These are phyloP conservation scores for Ilex asprella DNA, from an alignment of 257 asterid genomes.

Conservation along the genomic window DNA sequence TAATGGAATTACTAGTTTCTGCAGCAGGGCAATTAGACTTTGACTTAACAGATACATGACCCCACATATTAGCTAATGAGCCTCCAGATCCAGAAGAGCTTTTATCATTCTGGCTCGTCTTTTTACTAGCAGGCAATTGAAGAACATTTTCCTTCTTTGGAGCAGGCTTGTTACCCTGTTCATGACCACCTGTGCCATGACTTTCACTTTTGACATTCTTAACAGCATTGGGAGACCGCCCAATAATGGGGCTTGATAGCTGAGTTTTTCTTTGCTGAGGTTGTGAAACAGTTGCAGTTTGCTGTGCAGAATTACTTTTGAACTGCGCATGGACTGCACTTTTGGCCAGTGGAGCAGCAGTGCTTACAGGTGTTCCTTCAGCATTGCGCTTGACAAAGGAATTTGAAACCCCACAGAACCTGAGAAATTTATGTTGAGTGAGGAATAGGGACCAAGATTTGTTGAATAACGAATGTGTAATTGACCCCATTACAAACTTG, in stretches of 20 bases:
- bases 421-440: conserved; percentile 6
- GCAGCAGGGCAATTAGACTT: conserved; percentile 39
- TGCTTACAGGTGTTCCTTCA: conserved; percentile 33
- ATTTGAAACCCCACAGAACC: conserved; percentile 85
- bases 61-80: conserved; percentile 89
- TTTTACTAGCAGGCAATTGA: conserved; percentile 37
- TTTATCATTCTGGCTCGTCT: conserved; percentile 48
- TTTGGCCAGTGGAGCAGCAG: conserved; percentile 36
- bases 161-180: conserved; percentile 30
- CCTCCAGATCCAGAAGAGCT: conserved; percentile 57
- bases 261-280: conserved; percentile 40
- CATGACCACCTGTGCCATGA: conserved; percentile 27
- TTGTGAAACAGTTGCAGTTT: conserved; percentile 25
- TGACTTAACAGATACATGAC: conserved; percentile 64
- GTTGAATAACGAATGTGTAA: neutral
- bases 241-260: conserved; percentile 31
- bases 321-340: conserved; percentile 34
- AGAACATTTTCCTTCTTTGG: conserved; percentile 45
- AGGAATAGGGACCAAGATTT: neutral
- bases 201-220: conserved; percentile 41
- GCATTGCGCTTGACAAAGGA: conserved; percentile 53
- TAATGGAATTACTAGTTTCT: conserved; percentile 27
- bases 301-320: conserved; percentile 25
- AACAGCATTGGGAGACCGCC: conserved; percentile 27
- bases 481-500: neutral